Conservation (phyloP, 495 filamentous ascomycete genomes). For the Mytilinidion resinicola region DNA sequence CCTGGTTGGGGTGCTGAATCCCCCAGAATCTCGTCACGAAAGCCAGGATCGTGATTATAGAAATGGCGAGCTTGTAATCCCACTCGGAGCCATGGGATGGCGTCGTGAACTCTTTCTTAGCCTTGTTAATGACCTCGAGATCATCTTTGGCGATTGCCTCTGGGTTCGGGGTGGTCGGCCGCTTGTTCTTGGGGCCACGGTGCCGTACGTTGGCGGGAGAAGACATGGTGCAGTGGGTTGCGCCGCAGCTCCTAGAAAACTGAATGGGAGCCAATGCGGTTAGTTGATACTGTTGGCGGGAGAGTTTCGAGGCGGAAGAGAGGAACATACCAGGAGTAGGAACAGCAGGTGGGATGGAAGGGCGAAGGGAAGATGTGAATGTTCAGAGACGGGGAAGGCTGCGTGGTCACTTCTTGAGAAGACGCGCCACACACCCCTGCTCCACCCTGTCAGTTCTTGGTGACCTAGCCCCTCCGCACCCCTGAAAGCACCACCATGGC, state of each 20-base stretch:
- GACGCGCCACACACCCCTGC: not conserved
- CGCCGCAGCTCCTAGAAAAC: conserved; percentile 14
- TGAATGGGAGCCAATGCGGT: conserved; percentile 4
- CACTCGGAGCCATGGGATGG: conserved; percentile 49
- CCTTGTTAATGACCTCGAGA: conserved; percentile 24
- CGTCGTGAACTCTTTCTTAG: conserved; percentile 27
- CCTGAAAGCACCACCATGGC: too few species aligned
- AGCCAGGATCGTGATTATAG: conserved; percentile 71
- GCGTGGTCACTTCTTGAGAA: not conserved
- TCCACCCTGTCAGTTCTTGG: too few species aligned
- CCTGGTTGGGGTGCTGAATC: conserved; percentile 88
- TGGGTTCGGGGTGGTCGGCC: conserved; percentile 27
- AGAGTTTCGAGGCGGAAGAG: not conserved
- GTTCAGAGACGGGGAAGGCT: not conserved
- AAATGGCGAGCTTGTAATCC: conserved; percentile 78
- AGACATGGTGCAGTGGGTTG: conserved; percentile 24
- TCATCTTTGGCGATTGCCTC: conserved; percentile 16
- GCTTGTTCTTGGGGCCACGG: conserved; percentile 29
- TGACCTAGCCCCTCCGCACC: too few species aligned
- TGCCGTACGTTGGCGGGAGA: conserved; percentile 32
- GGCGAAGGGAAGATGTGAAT: not conserved
- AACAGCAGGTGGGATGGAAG: not conserved
- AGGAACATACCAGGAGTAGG: not conserved
- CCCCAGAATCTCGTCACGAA: conserved; percentile 93
- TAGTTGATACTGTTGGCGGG: not conserved